Evolutionary conservation across 2,329 filamentous ascomycete species (phyloP), one percentile per base, ranked within the genome.

Genomic region (Apiospora malaysiana): DNA sequence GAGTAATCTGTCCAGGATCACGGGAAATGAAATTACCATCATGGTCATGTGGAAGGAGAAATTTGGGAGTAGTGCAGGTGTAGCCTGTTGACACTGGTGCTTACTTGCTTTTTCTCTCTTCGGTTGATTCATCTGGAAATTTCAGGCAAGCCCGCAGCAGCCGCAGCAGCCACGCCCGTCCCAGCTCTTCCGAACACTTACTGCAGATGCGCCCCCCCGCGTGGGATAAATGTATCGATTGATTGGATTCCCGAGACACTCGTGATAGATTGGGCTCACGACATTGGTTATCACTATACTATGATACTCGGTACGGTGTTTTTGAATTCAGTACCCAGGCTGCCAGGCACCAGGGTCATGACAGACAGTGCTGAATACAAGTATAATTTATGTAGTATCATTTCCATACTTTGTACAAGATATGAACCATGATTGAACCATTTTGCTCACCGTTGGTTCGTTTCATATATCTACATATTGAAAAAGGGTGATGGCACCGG

Each of bases 21-120:
- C 51, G 51, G 25, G 27, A 59, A 59, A 59, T n/a, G 51, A 59
- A 59, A 59, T 59, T 59, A 16, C 27, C 27, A n/a, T 10, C 25
- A 7, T 37, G 51, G 27, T 59, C 51, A 59, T 59, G 27, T 59
- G 51, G 27, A 37, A 59, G 18, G 27, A 59, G 51, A 32, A 56
- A 59, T 37, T 32, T 10, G 47, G 47, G 12, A 25, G 23, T 25
- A 27, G 23, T 32, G 32, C 32, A 32, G 32, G 32, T 32, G 32
- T 23, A 51, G 23, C 47, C 23, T 51, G 25, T 51, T 16, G 51
- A 59, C 27, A 21, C 25, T 9, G 37, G 4, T 27, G 51, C 56
- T 40, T 63, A 40, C 56, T 40, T 63, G 37, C 56, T 40, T 63
- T 63, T 63, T 63, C 51, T 63, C 56, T 32, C 56, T 63, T 63